Percentiles rank a stretch among this genome's conserved stretches.
Conservation (phyloP, 331 rosid species). For the Rhamnella rubrinervis region DNA sequence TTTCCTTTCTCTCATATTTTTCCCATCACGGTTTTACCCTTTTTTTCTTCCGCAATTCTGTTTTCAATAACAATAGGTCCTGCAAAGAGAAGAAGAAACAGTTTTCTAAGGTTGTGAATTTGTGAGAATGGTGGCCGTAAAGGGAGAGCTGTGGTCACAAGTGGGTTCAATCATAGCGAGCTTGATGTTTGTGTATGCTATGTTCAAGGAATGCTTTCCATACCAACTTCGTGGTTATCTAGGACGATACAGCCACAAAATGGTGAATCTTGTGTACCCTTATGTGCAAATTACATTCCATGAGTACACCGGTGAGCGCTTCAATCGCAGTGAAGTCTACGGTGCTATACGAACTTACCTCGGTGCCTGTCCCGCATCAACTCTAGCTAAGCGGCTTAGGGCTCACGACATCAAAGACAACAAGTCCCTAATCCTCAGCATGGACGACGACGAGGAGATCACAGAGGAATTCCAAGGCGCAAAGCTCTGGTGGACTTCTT, state of each 20-base stretch:
- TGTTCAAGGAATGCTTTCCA: constrained; percentile 38
- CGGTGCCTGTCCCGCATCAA: constrained; percentile 25
- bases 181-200: constrained; percentile 32
- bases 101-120: neutral
- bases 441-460: constrained; percentile 63
- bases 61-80: no score
- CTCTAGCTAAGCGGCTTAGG: constrained; percentile 40
- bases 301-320: constrained; percentile 40
- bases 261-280: constrained; percentile 29
- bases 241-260: constrained; percentile 9
- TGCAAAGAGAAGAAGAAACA: neutral
- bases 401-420: constrained; percentile 49
- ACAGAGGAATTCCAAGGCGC: constrained; percentile 43
- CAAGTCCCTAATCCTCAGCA: constrained; percentile 32
- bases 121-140: neutral
- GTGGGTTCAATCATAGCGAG: constrained; percentile 42
- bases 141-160: constrained; percentile 41
- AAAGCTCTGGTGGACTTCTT: constrained; percentile 50
- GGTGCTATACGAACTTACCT: constrained; percentile 47
- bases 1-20: no score
- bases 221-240: constrained; percentile 1
- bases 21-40: no score
- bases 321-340: constrained; percentile 41
- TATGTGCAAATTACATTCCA: constrained; percentile 50
- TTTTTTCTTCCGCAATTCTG: no score